Conservation (phyloP, 441 rosid genomes). For the Populus hybrid region DNA sequence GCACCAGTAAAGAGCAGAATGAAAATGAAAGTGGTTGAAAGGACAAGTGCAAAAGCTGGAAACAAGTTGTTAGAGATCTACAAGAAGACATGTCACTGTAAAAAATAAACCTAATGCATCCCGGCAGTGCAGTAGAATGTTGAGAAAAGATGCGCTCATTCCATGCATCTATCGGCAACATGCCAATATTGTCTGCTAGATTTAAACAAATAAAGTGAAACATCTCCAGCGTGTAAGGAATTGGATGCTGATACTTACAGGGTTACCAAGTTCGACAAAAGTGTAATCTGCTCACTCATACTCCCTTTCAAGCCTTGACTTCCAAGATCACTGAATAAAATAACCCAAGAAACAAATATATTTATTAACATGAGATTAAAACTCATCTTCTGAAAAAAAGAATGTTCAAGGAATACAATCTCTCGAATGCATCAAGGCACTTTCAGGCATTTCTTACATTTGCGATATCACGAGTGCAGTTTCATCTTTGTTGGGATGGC, state of each 20-base stretch:
- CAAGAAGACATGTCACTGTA: background rate
- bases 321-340: conserved; percentile 74
- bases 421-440: background rate
- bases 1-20: background rate
- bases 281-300: conserved; percentile 82
- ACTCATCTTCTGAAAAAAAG: background rate
- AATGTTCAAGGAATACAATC: background rate
- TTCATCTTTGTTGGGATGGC: conserved; percentile 59
- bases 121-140: background rate
- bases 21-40: background rate
- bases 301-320: conserved; percentile 92
- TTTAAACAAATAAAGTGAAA: background rate
- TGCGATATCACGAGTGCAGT: conserved; percentile 77
- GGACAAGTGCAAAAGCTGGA: background rate
- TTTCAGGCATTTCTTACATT: conserved; percentile 50
- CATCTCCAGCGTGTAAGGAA: background rate
- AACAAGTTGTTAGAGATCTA: background rate
- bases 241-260: conserved; percentile 60
- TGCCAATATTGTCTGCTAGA: background rate
- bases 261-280: conserved; percentile 73
- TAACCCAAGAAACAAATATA: background rate
- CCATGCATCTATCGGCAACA: background rate
- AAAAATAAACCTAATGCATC: background rate
- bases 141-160: background rate
- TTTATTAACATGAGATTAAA: background rate